These are phyloP conservation scores for Edaphochlamys debaryana DNA, from an alignment of 139 green algal species.

Conservation along the genomic window DNA sequence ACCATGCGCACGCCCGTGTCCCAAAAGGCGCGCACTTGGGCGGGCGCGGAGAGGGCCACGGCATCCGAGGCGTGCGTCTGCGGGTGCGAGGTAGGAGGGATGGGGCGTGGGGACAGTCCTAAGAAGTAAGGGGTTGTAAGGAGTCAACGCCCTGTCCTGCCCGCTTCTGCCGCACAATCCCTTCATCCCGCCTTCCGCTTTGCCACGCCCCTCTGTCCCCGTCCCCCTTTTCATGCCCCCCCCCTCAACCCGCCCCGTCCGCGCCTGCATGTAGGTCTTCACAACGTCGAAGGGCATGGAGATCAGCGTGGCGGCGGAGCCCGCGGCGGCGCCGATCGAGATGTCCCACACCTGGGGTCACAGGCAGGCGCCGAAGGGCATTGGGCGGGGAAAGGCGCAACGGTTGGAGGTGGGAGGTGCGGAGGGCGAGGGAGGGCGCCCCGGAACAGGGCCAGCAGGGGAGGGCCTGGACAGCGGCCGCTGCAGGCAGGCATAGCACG, in stretches of 20 bases:
- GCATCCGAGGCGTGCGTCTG: conserved; percentile 36
- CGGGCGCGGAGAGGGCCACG: background rate
- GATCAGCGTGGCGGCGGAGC: conserved; percentile 69
- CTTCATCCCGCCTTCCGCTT: no score
- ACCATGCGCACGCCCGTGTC: conserved; percentile 58
- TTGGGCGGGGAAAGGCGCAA: background rate
- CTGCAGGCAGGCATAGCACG: no score
- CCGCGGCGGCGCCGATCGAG: conserved; percentile 65
- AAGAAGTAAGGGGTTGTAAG: no score
- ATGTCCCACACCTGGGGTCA: conserved; percentile 56
- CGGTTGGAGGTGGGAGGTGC: no score
- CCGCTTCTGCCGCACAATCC: no score
- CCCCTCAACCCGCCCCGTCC: no score
- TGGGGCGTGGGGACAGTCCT: background rate
- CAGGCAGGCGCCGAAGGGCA: background rate
- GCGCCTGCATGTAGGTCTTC: conserved; percentile 75
- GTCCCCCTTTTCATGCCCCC: no score
- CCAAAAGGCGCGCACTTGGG: conserved; percentile 49
- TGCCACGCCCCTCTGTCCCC: no score
- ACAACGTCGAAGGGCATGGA: conserved; percentile 81
- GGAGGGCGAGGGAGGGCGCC: no score
- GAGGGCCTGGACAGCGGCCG: no score
- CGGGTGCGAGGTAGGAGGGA: background rate
- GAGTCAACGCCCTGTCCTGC: no score
- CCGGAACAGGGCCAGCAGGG: no score